These are phyloP conservation scores for Hanseniaspora guilliermondii DNA, from an alignment of 805 yeast genomes.

Conservation along the genomic window DNA sequence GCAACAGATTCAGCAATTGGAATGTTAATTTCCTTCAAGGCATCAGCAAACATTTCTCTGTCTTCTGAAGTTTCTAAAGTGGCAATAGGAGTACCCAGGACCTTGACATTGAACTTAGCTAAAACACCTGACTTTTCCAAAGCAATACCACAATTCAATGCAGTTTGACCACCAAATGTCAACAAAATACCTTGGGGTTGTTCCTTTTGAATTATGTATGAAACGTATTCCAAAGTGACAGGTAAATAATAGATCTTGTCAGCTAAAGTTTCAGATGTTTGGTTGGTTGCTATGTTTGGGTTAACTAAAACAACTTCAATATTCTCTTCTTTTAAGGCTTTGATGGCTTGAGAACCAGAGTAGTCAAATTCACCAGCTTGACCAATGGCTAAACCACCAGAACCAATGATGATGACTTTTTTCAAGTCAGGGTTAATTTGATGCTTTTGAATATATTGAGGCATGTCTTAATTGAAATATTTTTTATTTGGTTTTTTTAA, in stretches of 20 bases:
- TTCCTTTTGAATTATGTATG: constrained; percentile 89
- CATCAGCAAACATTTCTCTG: constrained; percentile 85
- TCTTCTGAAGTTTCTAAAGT: constrained; percentile 96
- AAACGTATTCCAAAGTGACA: constrained; percentile 91
- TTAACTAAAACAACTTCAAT: constrained; percentile 90
- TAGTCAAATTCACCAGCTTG: constrained; percentile 99
- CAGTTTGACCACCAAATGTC: constrained; percentile 99
- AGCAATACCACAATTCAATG: constrained; percentile 86
- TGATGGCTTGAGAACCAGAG: constrained; percentile 97
- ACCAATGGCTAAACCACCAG: constrained; percentile 96
- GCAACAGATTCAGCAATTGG: constrained; percentile 92
- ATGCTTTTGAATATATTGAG: constrained; percentile 10
- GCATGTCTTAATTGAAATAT: neutral
- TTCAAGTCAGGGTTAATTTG: constrained; percentile 23
- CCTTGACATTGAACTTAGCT: constrained; percentile 58
- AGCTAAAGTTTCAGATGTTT: constrained; percentile 94
- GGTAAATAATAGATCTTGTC: constrained; percentile 96
- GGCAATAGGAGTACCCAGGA: constrained; percentile 90
- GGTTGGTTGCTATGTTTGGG: constrained; percentile 97
- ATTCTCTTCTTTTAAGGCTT: constrained; percentile 95
- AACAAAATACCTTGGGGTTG: constrained; percentile 94
- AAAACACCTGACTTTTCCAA: constrained; percentile 85
- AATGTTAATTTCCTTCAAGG: constrained; percentile 90
- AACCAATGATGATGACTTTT: constrained; percentile 75
- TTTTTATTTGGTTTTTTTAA: neutral